These are phyloP conservation scores for Diophrys sp. DNA, from an alignment of 73 alveolate genomes.

Conservation along the genomic window DNA sequence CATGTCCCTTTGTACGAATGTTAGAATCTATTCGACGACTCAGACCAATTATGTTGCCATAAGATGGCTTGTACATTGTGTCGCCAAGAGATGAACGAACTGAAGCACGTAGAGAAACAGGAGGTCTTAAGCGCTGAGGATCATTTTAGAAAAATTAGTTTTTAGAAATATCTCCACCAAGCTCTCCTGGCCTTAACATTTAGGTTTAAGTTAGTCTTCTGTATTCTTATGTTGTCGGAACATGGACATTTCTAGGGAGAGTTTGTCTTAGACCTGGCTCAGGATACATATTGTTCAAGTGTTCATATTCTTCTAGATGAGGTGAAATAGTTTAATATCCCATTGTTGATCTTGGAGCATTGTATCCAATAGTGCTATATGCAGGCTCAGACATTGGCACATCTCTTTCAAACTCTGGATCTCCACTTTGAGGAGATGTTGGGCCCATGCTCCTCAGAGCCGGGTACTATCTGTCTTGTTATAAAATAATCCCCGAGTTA, in stretches of 20 bases:
- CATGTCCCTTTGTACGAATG: background rate
- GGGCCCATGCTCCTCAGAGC: too few relatives aligned
- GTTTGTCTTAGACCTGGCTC: slow-evolving; percentile 1
- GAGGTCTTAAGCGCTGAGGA: background rate
- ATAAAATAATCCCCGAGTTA: too few relatives aligned
- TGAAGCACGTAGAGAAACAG: background rate
- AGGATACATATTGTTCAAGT: background rate
- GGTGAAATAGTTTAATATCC: background rate
- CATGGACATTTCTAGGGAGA: background rate
- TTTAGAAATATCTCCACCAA: background rate
- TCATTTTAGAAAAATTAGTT: background rate
- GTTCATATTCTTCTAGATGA: background rate
- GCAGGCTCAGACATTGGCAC: background rate
- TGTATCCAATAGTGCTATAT: background rate
- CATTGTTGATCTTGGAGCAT: too few relatives aligned
- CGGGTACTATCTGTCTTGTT: too few relatives aligned
- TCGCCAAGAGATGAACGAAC: background rate
- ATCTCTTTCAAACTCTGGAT: slow-evolving; percentile 1
- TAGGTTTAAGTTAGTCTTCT: background rate
- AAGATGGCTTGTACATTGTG: background rate
- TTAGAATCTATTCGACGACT: background rate
- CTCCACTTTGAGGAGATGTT: too few relatives aligned
- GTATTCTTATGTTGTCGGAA: background rate
- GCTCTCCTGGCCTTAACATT: background rate
- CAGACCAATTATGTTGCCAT: background rate